Conservation (phyloP, 345 rosid genomes). For the Eucalyptus virginea region DNA sequence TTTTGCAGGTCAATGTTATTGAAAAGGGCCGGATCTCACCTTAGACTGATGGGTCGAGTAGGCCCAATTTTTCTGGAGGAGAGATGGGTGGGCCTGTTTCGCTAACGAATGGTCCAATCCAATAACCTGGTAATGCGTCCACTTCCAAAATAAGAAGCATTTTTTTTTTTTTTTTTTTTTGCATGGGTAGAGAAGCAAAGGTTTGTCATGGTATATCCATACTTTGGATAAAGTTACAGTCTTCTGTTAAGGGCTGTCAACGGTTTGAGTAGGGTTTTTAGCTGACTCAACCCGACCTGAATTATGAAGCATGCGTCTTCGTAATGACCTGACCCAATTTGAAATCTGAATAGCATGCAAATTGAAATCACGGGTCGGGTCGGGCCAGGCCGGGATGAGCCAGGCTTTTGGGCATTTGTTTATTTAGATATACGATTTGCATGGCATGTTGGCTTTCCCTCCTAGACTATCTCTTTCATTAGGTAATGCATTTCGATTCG, state of each 20-base stretch:
- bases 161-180: not conserved
- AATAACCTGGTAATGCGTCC: not conserved
- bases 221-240: not conserved
- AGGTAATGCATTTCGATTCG: too few relatives aligned
- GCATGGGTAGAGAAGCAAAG: not conserved
- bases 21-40: not conserved
- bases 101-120: not conserved
- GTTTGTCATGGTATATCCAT: not conserved
- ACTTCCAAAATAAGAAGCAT: not conserved
- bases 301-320: too few relatives aligned
- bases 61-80: not conserved
- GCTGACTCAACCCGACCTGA: too few relatives aligned
- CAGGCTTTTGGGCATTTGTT: too few relatives aligned
- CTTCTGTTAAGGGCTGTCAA: not conserved
- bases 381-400: too few relatives aligned
- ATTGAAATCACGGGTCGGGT: too few relatives aligned
- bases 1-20: not conserved
- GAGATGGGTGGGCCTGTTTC: not conserved
- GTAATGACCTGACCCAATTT: too few relatives aligned
- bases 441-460: too few relatives aligned
- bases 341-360: too few relatives aligned
- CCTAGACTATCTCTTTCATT: too few relatives aligned
- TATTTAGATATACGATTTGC: too few relatives aligned
- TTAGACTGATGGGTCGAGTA: not conserved
- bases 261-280: too few relatives aligned